Evolutionary conservation across 768 basidiomycete species (phyloP), one percentile per base, ranked within the genome.

Genomic region (Panellus pusillus): DNA sequence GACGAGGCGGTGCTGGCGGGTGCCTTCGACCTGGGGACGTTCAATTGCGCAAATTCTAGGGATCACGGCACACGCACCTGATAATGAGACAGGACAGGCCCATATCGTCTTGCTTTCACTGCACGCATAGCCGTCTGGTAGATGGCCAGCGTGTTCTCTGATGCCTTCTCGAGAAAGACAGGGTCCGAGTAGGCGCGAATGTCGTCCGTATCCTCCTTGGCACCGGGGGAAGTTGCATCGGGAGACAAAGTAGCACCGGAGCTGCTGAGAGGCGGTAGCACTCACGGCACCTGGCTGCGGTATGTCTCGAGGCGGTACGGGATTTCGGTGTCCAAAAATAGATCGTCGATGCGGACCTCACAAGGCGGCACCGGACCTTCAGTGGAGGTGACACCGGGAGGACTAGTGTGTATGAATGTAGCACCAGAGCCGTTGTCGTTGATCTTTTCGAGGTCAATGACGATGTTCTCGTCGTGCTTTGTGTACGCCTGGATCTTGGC

Each of bases 241-340:
- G n/a, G 86, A 86, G 54, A 98, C 80, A 65, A 98, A 99, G 77
- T 99, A 99, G 75, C 97, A 98, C 41, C 97, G 89, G 38, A 99
- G 81, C 63, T 97, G 94, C 63, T 98, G 95, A 1, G 85, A 84
- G 13, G 91, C 87, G 7, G 89, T 90, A 1, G 87, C 80, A 0
- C 93, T 94, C 63, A 97, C 87, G 9, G 92, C 84, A 5, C 95
- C 6, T 84, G 73, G 1, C 89, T 89, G 47, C 97, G 93, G 80
- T 91, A 99, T 4, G 97, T 98, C 72, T 98, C 97, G 35, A 99
- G 83, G 20, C 97, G 85, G 74, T 85, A 99, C 0, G 89, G 83
- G 0, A 84, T 86, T 0, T 89, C 81, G 17, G 86, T 81, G 72
- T 99, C 92, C 57, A 99, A 78, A 78, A 89, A 98, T 60, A 90